Evolutionary conservation across 352 stramenopile species (phyloP), one percentile per base, ranked within the genome.

Genomic region (Pythium grandisporangium): DNA sequence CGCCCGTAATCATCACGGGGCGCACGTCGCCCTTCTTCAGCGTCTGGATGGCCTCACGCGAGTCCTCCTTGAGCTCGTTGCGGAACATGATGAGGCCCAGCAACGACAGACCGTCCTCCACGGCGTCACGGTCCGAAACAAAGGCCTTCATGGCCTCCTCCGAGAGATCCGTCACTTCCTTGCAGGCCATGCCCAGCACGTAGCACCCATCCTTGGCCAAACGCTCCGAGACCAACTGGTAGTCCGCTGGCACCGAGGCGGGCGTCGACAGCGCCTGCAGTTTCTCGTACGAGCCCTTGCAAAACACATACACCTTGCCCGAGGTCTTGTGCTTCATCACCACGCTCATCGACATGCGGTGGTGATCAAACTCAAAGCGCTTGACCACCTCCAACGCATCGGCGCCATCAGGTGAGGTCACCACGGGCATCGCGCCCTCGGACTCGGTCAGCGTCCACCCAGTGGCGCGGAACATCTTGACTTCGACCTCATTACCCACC

Each of bases 301-400:
- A 88, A 58, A 92, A 96, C 11, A 93, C 66, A 24, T 75, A 66
- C 6, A 76, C 45, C 37, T 68, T 72, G 32, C 73, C 70, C 0
- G 65, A 85, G 34, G 40, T 52, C 20, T 45, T 56, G 42, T 87
- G 45, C 26, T 82, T 65, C 55, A 96, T 71, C 36, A 97, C 67
- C 5, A 96, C 86, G 33, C 68, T 93, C 66, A 96, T 93, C 11
- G 79, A 95, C 77, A 95, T 93, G 37, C 74, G 70, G 53, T 90
- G 66, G 62, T 94, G 78, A 56, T 96, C 86, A 52, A 97, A 97
- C 44, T 96, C 81, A 53, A 92, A 96, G 8, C 77, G 69, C 56
- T 96, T 95, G 22, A 97, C 47, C 22, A 95, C 71, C 47, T 83
- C 66, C 10, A 93, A 60, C 45, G 55, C 33, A 42, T 78, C 48